Conservation (phyloP, 2,329 filamentous ascomycete genomes). For the Cercospora berteroae region DNA sequence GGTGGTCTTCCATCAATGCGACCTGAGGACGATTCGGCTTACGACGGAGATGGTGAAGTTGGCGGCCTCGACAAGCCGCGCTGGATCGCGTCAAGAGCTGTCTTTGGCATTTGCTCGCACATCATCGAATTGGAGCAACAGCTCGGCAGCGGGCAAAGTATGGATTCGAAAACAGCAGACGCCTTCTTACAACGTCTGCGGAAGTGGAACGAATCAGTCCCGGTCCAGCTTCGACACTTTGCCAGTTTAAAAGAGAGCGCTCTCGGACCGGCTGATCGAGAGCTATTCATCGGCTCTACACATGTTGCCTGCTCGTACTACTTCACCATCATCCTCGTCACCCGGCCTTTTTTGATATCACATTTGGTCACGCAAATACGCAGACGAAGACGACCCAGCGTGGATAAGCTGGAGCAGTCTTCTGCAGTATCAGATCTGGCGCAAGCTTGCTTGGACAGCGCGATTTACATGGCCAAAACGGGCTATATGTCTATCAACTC, state of each 20-base stretch:
- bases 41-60: conserved; percentile 20
- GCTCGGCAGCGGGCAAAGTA: conserved; percentile 20
- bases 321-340: conserved; percentile 58
- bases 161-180: conserved; percentile 22
- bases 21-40: conserved; percentile 20
- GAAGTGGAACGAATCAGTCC: conserved; percentile 25
- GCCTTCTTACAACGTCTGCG: conserved; percentile 22
- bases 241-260: conserved; percentile 23
- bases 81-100: conserved; percentile 20
- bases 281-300: conserved; percentile 35
- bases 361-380: conserved; percentile 44
- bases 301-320: conserved; percentile 60
- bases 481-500: conserved; percentile 45
- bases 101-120: conserved; percentile 22
- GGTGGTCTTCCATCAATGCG: conserved; percentile 30
- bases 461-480: conserved; percentile 56
- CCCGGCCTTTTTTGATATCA: conserved; percentile 56
- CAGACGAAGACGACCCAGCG: conserved; percentile 13
- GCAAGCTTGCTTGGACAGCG: conserved; percentile 56
- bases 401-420: conserved; percentile 21
- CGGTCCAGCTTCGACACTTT: conserved; percentile 25
- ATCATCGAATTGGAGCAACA: conserved; percentile 28
- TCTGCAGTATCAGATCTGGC: conserved; percentile 42
- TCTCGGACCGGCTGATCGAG: conserved; percentile 22
- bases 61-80: conserved; percentile 14